Percentiles rank a stretch among this genome's conserved stretches.
Conservation (phyloP, 1,284 basidiomycete genomes). For the Meira miltonrushii region DNA sequence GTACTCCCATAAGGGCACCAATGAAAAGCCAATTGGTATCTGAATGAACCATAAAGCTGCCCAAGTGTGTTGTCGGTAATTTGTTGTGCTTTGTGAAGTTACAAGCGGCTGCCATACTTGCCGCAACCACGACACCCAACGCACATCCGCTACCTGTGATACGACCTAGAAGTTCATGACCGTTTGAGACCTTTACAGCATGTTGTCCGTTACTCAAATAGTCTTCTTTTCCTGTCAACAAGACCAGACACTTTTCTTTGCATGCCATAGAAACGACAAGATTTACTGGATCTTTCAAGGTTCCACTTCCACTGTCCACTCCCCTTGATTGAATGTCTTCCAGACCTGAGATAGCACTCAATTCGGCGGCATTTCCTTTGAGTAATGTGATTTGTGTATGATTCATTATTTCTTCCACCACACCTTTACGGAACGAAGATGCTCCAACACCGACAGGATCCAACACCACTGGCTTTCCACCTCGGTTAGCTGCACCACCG, state of each 20-base stretch:
- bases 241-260: constrained; percentile 74
- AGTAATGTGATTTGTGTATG: constrained; percentile 83
- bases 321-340: constrained; percentile 70
- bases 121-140: constrained; percentile 69
- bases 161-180: constrained; percentile 67
- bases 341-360: constrained; percentile 70
- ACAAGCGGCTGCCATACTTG: constrained; percentile 66
- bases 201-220: constrained; percentile 77
- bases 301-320: constrained; percentile 75
- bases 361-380: constrained; percentile 91
- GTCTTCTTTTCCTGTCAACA: constrained; percentile 75
- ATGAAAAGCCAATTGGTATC: constrained; percentile 28
- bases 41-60: constrained; percentile 19
- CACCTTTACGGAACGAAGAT: constrained; percentile 65
- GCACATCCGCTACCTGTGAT: constrained; percentile 91
- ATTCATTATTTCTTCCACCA: constrained; percentile 65
- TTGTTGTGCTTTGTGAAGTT: constrained; percentile 26
- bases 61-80: constrained; percentile 9
- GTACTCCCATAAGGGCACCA: constrained; percentile 55
- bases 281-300: constrained; percentile 68
- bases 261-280: constrained; percentile 70
- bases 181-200: constrained; percentile 70
- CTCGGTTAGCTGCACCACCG: constrained; percentile 56
- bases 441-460: constrained; percentile 93
- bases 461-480: constrained; percentile 67